phyloP scores from a whole-genome alignment of 2,329 filamentous ascomycete genomes.

The Lasiodiplodia sp. region DNA sequence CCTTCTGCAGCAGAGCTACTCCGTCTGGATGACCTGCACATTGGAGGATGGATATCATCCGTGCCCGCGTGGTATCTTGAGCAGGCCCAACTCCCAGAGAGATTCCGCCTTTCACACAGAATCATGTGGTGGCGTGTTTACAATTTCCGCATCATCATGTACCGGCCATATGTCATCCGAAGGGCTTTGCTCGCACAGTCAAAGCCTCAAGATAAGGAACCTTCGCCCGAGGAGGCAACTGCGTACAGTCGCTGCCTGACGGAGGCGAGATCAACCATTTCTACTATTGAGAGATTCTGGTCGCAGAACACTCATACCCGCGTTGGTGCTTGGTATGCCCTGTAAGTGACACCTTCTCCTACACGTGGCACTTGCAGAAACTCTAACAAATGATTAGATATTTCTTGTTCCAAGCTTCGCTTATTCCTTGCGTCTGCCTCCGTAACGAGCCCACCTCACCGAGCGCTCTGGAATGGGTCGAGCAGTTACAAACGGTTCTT shows the following conservation, averaged over 20 bases:
- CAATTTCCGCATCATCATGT: slow-evolving; percentile 59
- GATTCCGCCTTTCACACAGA: slow-evolving; percentile 51
- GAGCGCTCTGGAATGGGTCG: slow-evolving; percentile 50
- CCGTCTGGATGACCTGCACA: slow-evolving; percentile 49
- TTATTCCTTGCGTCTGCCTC: slow-evolving; percentile 58
- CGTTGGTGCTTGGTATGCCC: slow-evolving; percentile 55
- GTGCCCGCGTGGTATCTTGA: slow-evolving; percentile 50
- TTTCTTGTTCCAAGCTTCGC: slow-evolving; percentile 59
- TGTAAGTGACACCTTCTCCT: slow-evolving; percentile 40
- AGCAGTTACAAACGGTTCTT: slow-evolving; percentile 51
- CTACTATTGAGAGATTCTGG: slow-evolving; percentile 51
- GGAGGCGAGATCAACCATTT: slow-evolving; percentile 52
- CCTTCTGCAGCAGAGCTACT: slow-evolving; percentile 53
- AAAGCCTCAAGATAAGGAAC: slow-evolving; percentile 32
- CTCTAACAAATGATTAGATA: slow-evolving; percentile 18
- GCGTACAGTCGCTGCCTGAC: slow-evolving; percentile 50
- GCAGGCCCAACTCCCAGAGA: slow-evolving; percentile 41
- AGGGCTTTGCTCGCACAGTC: slow-evolving; percentile 39
- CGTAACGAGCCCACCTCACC: slow-evolving; percentile 52
- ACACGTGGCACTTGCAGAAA: too few species aligned
- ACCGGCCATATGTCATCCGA: slow-evolving; percentile 56
- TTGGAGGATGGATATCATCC: slow-evolving; percentile 49
- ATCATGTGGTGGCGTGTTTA: slow-evolving; percentile 55
- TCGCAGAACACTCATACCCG: slow-evolving; percentile 47
- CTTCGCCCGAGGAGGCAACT: slow-evolving; percentile 34